Evolutionary conservation across 2,329 filamentous ascomycete species (phyloP), one percentile per base, ranked within the genome.

Genomic region (Chrysoporthe austroafricana): DNA sequence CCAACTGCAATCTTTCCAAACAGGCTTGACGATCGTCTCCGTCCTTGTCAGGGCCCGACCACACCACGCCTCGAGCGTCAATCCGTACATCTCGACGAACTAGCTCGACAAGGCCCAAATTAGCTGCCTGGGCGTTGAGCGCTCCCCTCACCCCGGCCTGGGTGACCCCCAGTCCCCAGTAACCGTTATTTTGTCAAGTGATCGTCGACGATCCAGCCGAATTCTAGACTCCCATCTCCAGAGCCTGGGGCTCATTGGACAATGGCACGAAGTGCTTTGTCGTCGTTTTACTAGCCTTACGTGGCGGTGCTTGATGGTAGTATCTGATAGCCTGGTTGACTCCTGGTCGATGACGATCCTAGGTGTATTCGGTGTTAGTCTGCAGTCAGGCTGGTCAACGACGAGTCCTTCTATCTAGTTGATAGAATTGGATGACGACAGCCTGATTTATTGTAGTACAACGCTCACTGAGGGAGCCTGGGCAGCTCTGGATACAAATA

Each of bases 381-480:
- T 39, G 9, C 3, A 57, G 34, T 13, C 16, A 36, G 34, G 32
- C 34, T n/a, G 34, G 54, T 57, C 39, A 16, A 57, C 50, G 4
- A 26, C 9, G 21, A 52, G 50, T 32, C 5, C 14, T 34, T 26
- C 26, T 26, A 26, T 26, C 11, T 13, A 52, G 21, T 52, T 9
- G 18, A 21, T 18, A 48, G 44, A 3, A 32, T 54, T 54, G 50
- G n/a, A 57, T 57, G 54, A 57, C 54, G 54, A 57, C 54, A 57
- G 34, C 18, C 16, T n/a, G 4, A 14, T 57, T 32, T 14, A 18
- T 18, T 34, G 4, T n/a, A 39, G 32, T 14, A 57, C 14, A 34
- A 57, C 34, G 6, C 1, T 39, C 34, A 11, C 34, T 18, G 32
- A n/a, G 32, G 34, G 32, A 57, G 54, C 54, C 34, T 14, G 34